Evolutionary conservation across 2,329 filamentous ascomycete species (phyloP), one percentile per base, ranked within the genome.

Genomic region (Chaetomium strumarium): DNA sequence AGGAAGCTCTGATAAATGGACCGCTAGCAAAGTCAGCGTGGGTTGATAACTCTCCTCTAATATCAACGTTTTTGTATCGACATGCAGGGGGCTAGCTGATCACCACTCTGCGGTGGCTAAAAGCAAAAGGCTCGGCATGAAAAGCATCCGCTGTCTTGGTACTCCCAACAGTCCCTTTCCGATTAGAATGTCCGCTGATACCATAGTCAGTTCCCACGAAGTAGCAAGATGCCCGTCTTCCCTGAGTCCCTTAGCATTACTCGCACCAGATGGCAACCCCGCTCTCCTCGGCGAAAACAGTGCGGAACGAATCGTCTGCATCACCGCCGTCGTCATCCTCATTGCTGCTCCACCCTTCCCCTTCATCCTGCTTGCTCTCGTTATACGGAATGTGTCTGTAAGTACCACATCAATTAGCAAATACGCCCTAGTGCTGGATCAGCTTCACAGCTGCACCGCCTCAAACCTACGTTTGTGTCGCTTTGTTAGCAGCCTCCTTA

Each of bases 251-350:
- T 10, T 10, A 34, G 33, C 33, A 24, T 24, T 4, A 7, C 4
- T 24, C 4, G 4, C 24, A 24, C 24, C 24, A 24, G 20, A 10
- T 11, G 2, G 19, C 8, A 41, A 13, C 37, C 24, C 19, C 37
- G 14, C 5, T 31, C 13, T 30, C 24, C 36, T 16, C n/a, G 10
- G 10, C n/a, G 6, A 12, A 6, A 13, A 3, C 13, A 5, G 4
- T 7, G 11, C n/a, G 19, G 16, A n/a, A 17, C 40, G 49, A 14
- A 9, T 41, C 45, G 33, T 50, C 37, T 30, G 57, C 37, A 2
- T 52, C 45, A 12, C 57, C 58, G 31, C 68, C 68, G 46, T 70
- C 68, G 10, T 63, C 62, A 16, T 60, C 56, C 52, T 69, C 67
- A 11, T 63, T 60, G 2, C 63, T 66, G 5, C 55, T 61, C 66